Evolutionary conservation across 352 stramenopile genomes (phyloP).

Genomic region (Elongisporangium prolatum): DNA sequence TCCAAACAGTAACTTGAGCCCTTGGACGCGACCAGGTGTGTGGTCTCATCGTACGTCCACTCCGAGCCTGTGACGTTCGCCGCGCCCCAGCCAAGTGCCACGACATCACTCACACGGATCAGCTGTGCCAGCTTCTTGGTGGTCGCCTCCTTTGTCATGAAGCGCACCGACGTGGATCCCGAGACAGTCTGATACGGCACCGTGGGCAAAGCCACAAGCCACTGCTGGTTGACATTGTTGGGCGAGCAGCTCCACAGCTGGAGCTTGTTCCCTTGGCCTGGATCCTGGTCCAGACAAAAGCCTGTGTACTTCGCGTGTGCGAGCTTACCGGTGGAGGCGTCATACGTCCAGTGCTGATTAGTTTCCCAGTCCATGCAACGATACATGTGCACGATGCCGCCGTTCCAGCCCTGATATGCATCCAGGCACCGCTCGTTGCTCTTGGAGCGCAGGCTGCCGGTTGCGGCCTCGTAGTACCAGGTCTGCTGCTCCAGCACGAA

Average conservation of each 20-base stretch:
- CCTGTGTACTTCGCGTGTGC: slow-evolving; percentile 33
- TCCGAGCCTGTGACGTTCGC: slow-evolving; percentile 18
- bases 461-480: slow-evolving; percentile 58
- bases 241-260: slow-evolving; percentile 51
- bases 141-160: slow-evolving; percentile 34
- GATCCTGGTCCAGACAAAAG: slow-evolving; percentile 58
- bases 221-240: slow-evolving; percentile 59
- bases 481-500: slow-evolving; percentile 47
- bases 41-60: slow-evolving; percentile 37
- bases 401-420: slow-evolving; percentile 42
- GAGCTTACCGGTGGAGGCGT: slow-evolving; percentile 37
- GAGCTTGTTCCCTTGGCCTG: slow-evolving; percentile 40
- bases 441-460: slow-evolving; percentile 54
- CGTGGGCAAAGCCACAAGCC: slow-evolving; percentile 14
- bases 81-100: slow-evolving; percentile 20
- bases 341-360: slow-evolving; percentile 70
- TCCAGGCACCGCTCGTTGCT: slow-evolving; percentile 64
- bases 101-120: slow-evolving; percentile 16
- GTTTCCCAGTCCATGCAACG: slow-evolving; percentile 39
- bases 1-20: slow-evolving; percentile 49
- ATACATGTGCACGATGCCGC: slow-evolving; percentile 50
- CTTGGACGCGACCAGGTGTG: slow-evolving; percentile 37
- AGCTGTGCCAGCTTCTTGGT: slow-evolving; percentile 34
- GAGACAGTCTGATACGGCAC: slow-evolving; percentile 11
- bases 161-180: slow-evolving; percentile 20